Conservation (phyloP, 495 filamentous ascomycete genomes). For the Lepraria neglecta region DNA sequence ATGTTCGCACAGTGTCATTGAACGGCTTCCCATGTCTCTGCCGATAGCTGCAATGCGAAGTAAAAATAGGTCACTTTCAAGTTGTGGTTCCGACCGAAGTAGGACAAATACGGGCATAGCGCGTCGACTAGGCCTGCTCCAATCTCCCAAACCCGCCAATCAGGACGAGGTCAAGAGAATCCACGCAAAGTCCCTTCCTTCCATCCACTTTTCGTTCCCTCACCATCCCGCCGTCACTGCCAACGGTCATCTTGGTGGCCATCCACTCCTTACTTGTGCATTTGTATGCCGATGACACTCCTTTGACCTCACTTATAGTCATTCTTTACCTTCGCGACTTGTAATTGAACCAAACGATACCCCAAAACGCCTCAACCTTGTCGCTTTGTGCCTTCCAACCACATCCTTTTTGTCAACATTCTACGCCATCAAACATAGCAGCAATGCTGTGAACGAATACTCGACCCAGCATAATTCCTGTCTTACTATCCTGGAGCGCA, state of each 20-base stretch:
- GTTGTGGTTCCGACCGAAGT: not conserved
- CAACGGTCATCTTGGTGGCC: constrained; percentile 8
- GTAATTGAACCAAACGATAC: not conserved
- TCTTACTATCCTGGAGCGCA: not conserved
- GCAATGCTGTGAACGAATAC: constrained; percentile 7
- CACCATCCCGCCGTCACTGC: not conserved
- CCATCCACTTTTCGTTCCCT: not conserved
- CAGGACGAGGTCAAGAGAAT: constrained; percentile 1
- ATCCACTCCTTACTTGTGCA: constrained; percentile 10
- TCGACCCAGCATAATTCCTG: not conserved
- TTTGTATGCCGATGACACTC: not conserved
- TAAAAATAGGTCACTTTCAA: constrained; percentile 1
- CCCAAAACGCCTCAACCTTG: constrained; percentile 1
- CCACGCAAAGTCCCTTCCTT: not conserved
- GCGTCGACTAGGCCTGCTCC: constrained; percentile 5
- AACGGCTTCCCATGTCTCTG: too few relatives aligned
- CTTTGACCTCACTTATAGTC: constrained; percentile 10
- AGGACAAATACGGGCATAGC: not conserved
- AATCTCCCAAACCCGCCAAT: constrained; percentile 8
- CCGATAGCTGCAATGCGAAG: not conserved
- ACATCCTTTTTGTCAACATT: not conserved
- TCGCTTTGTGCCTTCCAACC: constrained; percentile 7
- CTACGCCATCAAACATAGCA: not conserved
- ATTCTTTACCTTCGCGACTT: constrained; percentile 2
- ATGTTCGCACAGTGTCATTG: too few relatives aligned